These are phyloP conservation scores for Rehmannia glutinosa DNA, from an alignment of 257 asterid species.

Conservation along the genomic window DNA sequence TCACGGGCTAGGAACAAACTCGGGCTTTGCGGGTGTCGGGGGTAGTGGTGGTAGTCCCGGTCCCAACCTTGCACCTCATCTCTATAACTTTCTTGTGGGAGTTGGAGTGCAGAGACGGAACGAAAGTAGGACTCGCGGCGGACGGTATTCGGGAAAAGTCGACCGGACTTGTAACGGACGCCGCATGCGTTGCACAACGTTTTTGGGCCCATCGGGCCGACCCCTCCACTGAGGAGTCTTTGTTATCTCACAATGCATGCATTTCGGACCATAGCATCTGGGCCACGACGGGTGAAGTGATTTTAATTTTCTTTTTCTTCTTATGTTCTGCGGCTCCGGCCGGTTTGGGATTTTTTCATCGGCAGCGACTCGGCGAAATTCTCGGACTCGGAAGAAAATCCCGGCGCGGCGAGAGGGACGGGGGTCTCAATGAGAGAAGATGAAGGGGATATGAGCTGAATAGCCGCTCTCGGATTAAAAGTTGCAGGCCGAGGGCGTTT, in stretches of 20 bases:
- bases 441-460: conserved; percentile 43
- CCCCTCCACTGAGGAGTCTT: conserved; percentile 74
- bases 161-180: conserved; percentile 59
- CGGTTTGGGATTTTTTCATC: conserved; percentile 16
- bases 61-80: conserved; percentile 41
- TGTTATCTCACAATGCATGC: conserved; percentile 60
- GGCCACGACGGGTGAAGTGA: conserved; percentile 7
- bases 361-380: conserved; percentile 36
- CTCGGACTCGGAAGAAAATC: conserved; percentile 31
- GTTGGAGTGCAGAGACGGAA: conserved; percentile 55
- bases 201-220: conserved; percentile 66
- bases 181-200: conserved; percentile 71
- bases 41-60: not conserved
- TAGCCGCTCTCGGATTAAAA: conserved; percentile 53
- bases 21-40: conserved; percentile 4
- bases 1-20: not conserved
- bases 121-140: conserved; percentile 61
- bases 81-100: conserved; percentile 58
- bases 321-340: conserved; percentile 33
- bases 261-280: conserved; percentile 35
- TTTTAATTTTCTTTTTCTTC: conserved; percentile 62
- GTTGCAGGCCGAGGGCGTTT: conserved; percentile 89
- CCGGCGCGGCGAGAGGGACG: conserved; percentile 23
- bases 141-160: conserved; percentile 64
- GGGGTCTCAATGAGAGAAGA: conserved; percentile 30